Evolutionary conservation across 2,329 filamentous ascomycete species (phyloP).

Genomic region (Fusarium hainanense): DNA sequence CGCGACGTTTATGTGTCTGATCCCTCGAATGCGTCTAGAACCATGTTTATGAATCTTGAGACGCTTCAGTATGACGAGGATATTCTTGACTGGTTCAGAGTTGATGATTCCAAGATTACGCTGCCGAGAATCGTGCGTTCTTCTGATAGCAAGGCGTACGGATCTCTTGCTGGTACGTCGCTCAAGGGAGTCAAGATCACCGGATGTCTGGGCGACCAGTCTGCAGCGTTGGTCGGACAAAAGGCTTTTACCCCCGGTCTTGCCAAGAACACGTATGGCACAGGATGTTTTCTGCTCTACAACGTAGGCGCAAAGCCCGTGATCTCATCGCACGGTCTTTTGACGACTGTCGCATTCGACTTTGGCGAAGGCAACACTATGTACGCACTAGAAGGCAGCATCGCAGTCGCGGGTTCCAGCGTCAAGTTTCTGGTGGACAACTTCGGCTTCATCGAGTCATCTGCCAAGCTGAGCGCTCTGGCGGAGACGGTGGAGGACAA

Average conservation of each 20-base stretch:
- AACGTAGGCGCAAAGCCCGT: constrained; percentile 84
- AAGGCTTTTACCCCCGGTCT: constrained; percentile 79
- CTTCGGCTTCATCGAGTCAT: constrained; percentile 64
- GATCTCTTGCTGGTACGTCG: constrained; percentile 67
- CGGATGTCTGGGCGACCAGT: constrained; percentile 84
- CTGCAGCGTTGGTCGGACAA: constrained; percentile 82
- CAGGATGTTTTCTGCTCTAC: constrained; percentile 85
- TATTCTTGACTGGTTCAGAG: constrained; percentile 78
- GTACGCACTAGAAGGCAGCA: constrained; percentile 81
- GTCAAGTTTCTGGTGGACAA: constrained; percentile 75
- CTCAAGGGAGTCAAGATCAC: constrained; percentile 77
- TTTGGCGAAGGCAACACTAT: constrained; percentile 74
- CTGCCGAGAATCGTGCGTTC: constrained; percentile 83
- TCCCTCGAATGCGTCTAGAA: constrained; percentile 81
- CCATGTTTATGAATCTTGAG: constrained; percentile 88
- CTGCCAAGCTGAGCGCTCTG: constrained; percentile 58
- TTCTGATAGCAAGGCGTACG: constrained; percentile 75
- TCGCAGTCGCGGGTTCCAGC: constrained; percentile 80
- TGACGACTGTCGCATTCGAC: constrained; percentile 82
- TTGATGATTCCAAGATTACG: constrained; percentile 75
- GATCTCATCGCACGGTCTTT: constrained; percentile 79
- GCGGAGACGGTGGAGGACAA: constrained; percentile 70
- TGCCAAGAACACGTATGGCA: constrained; percentile 89
- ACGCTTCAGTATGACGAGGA: constrained; percentile 79
- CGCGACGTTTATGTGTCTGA: constrained; percentile 79